phyloP scores from a whole-genome alignment of 2,329 filamentous ascomycete species.

The Lojkania enalia region DNA sequence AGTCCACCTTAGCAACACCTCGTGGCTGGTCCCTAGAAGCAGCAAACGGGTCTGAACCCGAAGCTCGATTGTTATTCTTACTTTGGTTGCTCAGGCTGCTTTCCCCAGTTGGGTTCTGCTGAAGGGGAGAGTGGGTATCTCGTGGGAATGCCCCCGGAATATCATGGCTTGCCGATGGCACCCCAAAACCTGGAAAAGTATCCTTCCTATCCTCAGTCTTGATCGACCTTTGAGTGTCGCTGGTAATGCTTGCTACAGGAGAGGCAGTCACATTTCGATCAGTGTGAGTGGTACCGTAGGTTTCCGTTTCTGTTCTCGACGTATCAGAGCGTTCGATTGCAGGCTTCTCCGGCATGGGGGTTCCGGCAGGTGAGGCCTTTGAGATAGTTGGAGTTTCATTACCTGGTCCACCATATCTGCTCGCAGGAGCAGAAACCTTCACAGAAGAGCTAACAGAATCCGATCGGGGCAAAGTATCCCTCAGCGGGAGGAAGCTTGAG shows the following conservation, averaged over 20 bases:
- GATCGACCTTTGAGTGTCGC: slow-evolving; percentile 41
- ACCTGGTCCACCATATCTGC: slow-evolving; percentile 61
- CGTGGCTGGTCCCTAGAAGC: slow-evolving; percentile 37
- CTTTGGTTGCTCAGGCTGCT: slow-evolving; percentile 53
- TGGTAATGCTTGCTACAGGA: slow-evolving; percentile 46
- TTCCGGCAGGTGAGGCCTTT: slow-evolving; percentile 49
- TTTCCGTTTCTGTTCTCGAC: slow-evolving; percentile 39
- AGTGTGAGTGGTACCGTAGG: slow-evolving; percentile 41
- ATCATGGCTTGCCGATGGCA: slow-evolving; percentile 32
- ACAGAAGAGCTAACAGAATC: slow-evolving; percentile 77
- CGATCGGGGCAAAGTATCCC: slow-evolving; percentile 56
- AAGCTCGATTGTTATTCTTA: slow-evolving; percentile 45
- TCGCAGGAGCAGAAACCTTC: slow-evolving; percentile 73
- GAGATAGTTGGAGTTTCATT: slow-evolving; percentile 51
- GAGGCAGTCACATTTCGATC: slow-evolving; percentile 45
- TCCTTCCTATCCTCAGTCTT: slow-evolving; percentile 46
- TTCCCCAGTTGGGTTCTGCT: slow-evolving; percentile 53
- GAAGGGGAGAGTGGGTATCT: slow-evolving; percentile 47
- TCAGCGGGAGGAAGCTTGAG: slow-evolving; percentile 74
- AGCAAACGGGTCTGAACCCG: slow-evolving; percentile 49
- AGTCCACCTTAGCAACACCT: slow-evolving; percentile 69
- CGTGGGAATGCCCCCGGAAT: slow-evolving; percentile 56
- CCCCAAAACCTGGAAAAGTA: slow-evolving; percentile 44
- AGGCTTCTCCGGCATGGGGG: slow-evolving; percentile 57
- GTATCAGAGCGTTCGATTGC: slow-evolving; percentile 40